These are phyloP conservation scores for Vitis rupestris DNA, from an alignment of 164 flowering plant species.

Conservation along the genomic window DNA sequence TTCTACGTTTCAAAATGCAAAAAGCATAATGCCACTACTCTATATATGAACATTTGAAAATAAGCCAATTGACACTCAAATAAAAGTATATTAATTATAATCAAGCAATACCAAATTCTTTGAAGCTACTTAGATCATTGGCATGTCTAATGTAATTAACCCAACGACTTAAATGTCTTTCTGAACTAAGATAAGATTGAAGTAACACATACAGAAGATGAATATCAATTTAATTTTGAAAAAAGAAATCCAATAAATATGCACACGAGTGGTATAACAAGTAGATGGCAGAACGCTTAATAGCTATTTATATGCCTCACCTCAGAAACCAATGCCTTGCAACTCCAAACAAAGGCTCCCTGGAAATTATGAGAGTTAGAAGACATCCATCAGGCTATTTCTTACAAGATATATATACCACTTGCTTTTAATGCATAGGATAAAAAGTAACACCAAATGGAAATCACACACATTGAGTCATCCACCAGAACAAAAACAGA, in stretches of 20 bases:
- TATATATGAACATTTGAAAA: background rate
- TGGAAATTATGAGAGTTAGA: constrained; percentile 23
- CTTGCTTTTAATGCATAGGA: background rate
- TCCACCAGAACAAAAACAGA: background rate
- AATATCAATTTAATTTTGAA: background rate
- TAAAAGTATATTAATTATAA: background rate
- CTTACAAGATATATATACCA: background rate
- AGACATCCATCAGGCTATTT: too few relatives aligned
- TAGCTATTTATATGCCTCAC: constrained; percentile 35
- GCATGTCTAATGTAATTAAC: background rate
- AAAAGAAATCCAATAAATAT: background rate
- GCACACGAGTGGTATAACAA: background rate
- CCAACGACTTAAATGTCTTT: background rate
- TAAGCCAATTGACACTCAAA: background rate
- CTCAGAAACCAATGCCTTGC: constrained; percentile 86
- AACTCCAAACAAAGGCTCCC: constrained; percentile 97
- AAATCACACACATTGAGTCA: background rate
- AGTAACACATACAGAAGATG: background rate
- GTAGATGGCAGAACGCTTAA: constrained; percentile 5
- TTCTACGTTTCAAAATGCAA: background rate
- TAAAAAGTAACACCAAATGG: background rate
- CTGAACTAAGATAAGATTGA: background rate
- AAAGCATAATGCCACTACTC: background rate
- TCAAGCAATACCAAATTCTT: background rate
- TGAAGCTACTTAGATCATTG: background rate